Base-by-base conservation (phyloP, 768 basidiomycete species). In the Punctularia strigosozonata region DNA sequence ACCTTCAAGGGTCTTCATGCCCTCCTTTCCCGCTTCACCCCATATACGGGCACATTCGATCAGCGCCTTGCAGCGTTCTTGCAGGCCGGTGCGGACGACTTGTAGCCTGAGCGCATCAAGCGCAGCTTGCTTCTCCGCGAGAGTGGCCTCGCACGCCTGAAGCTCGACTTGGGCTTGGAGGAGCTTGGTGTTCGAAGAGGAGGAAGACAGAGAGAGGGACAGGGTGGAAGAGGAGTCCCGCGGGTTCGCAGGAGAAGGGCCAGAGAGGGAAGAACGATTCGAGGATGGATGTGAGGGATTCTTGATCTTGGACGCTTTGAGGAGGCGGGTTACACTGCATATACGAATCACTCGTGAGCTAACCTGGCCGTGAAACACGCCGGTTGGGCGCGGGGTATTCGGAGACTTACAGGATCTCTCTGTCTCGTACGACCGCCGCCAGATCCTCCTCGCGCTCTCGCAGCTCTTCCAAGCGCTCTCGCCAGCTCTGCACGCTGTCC, bases 91-190 rank as follows among this genome's bases (percentile, higher is more conserved):
- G 5, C 68, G 62, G 10, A 84, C 65, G 6, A 77, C 64, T n/a
- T 60, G 60, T n/a, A 62, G 54, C 1, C 84, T 65, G 35, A 68
- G 59, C 0, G 51, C 49, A 4, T 69, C 69, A 5, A 87, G 66
- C 41, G 78, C 78, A 15, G 59, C 66, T 51, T 90, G 84, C 53
- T 84, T 84, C 20, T 60, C 43, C 0, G 77, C 77, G 2, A 90
- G 66, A 39, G 80, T 80, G 0, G 71, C 63, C 51, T 90, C 86
- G 54, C 87, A 90, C 6, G 83, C 87, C 48, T 86, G 85, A 15
- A 89, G 63, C 45, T 88, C 81, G 0, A 77, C 62, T 46, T 88
- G 86, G 0, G 85, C 83, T 2, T 72, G 60, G 0, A 63, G 62
- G 6, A 85, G 66, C 50, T 83, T 85, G 14, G 59, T 44, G 12